Evolutionary conservation across 805 yeast species (phyloP), one percentile per base, ranked within the genome.

Genomic region (Isabelozyma heimii): DNA sequence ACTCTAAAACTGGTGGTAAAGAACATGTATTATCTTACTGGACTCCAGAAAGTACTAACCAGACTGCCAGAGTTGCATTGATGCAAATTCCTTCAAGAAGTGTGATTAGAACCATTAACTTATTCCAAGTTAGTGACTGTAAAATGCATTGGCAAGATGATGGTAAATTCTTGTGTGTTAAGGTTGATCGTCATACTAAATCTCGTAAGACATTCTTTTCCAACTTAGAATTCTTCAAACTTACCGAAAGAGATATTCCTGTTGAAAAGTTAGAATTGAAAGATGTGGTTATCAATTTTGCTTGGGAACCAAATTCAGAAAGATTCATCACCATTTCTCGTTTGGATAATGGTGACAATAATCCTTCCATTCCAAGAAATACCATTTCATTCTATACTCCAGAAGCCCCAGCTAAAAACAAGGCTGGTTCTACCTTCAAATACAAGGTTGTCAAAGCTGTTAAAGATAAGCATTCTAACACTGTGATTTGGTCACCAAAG

Each of bases 181-280:
- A 89, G 75, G 97, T 94, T 58, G 97, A 91, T 70, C 89, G 98
- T 73, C 97, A 91, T 73, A 89, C 97, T 49, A 94, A 94, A 72
- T 87, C 97, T 44, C 89, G 87, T 69, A 94, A 95, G 81, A 89
- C 97, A 16, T 70, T 85, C 46, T 91, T 90, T 79, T 84, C 97
- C 49, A 90, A 90, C 66, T 79, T 94, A 68, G 98, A 94, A 72
- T 86, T 94, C 65, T 89, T 92, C 81, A 87, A 89, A 62, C 71
- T 91, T 50, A 77, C 79, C 51, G 99, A 92, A 72, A 89, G 83
- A 72, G 96, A 88, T 61, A 82, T 92, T 58, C 98, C 99, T 30
- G 96, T 91, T 52, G 97, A 91, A 66, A 92, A 90, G 58, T 77
- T 94, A 57, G 99, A 94, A 72, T 79, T 91, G 65, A 89, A 89